phyloP scores from a whole-genome alignment of 192 early-diverging fungal genomes.

The Globomyces pollinis-pini region DNA sequence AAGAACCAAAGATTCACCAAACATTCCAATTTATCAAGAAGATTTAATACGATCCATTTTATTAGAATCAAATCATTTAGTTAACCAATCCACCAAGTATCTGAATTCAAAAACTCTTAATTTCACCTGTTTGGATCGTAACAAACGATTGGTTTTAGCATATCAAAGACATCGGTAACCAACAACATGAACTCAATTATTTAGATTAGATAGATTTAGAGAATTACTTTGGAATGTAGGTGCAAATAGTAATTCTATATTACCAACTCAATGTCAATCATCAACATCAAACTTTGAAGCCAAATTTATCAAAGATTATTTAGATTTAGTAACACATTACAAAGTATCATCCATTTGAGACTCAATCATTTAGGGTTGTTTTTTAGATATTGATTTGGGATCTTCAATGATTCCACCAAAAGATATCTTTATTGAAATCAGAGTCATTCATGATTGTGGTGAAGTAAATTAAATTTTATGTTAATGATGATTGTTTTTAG shows the following conservation, averaged over 20 bases:
- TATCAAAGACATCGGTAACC: no score
- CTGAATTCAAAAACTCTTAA: no score
- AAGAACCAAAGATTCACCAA: neutral
- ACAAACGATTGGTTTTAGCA: no score
- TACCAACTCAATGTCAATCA: no score
- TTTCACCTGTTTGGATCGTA: no score
- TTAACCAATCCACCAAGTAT: no score
- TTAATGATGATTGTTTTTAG: neutral
- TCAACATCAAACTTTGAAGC: neutral
- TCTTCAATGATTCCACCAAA: conserved; percentile 74
- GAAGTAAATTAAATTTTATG: conserved; percentile 67
- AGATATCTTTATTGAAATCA: conserved; percentile 86
- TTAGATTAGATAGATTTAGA: no score
- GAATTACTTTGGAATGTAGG: no score
- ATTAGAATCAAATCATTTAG: neutral
- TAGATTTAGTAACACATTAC: conserved; percentile 58
- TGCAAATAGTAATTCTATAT: no score
- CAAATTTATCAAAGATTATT: conserved; percentile 57
- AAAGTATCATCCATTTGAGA: no score
- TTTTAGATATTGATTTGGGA: conserved; percentile 66
- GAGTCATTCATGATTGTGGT: conserved; percentile 81
- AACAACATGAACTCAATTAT: no score
- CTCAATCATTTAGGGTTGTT: no score
- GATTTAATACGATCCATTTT: neutral
- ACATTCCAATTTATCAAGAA: neutral